Evolutionary conservation across 495 filamentous ascomycete species (phyloP), one percentile per base, ranked within the genome.

Genomic region (Aspergillus funiculosus): DNA sequence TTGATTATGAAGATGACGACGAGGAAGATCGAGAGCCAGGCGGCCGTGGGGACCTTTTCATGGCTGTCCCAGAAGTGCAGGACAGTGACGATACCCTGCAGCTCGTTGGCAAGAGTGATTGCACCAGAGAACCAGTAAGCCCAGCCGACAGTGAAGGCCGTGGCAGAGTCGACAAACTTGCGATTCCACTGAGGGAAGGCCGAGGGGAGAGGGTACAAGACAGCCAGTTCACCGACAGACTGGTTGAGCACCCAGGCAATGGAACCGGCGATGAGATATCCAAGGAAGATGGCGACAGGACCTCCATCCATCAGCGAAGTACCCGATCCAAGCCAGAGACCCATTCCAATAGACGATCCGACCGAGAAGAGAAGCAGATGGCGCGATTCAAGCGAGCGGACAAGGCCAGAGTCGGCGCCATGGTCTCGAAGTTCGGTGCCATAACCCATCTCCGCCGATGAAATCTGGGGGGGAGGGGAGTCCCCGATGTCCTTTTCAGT

Each of bases 261-360:
- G 14, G 75, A 59, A 41, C 83, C 82, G 48, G 85, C 77, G 50
- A 88, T 77, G 15, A 78, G 60, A 58, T 85, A 91, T 5, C 80
- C 80, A 28, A 89, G 68, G 32, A 91, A 67, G 43, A 86, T 71
- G 9, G 77, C 82, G 1, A 80, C 72, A 10, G 85, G 86, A 18
- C 85, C 84, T 44, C 82, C 72, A 38, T 72, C 77, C 18, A 76
- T 72, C 39, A 88, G 77, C 6, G 82, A 83, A 31, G 72, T 69
- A 21, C 86, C 85, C 19, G 80, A 85, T 48, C 86, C 83, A 20
- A 89, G 61, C 67, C 89, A 89, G 39, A 89, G 67, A 56, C 85
- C 85, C 4, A 85, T 89, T 15, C 85, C 86, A 56, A 49, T 49
- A 13, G 39, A 41, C 4, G 39, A 41, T n/a, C 39, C 39, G 25